Evolutionary conservation across 768 basidiomycete genomes (phyloP), one percentile per base, ranked within the genome.

Genomic region (Mycena venus): DNA sequence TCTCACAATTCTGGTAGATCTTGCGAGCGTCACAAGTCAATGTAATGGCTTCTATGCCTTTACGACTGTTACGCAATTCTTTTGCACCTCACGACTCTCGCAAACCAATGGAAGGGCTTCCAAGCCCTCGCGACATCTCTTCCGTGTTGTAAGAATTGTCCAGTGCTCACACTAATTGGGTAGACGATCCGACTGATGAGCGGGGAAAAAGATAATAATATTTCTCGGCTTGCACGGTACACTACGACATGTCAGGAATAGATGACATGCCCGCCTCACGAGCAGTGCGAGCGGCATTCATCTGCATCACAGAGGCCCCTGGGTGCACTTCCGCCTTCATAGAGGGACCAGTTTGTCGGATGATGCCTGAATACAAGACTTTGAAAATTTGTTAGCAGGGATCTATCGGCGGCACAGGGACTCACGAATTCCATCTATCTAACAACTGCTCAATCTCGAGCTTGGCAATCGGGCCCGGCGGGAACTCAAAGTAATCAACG

Each of bases 401-500:
- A 2, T n/a, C n/a, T 3, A 25, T 6, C 7, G 19, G n/a, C 29
- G 27, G n/a, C 12, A 8, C 6, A 10, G 4, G 0, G 1, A 55
- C 64, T 0, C 27, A 66, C 42, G 8, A 34, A 42, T 68, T 68
- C 66, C 66, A 68, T 19, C 19, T 32, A 21, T 68, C 66, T 2
- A 68, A 36, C 9, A 68, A 14, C 15, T 19, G 66, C 11, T 1
- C 53, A 3, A 73, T 23, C 9, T 55, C 49, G 4, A 5, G 21
- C 19, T 19, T 9, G 10, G 71, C 62, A 3, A 55, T 21, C 5
- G 76, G 73, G 2, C 76, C 73, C 11, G 78, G 73, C 7, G 71
- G 44, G 19, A 32, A 27, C 51, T 79, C 74, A 15, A 79, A 77
- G 38, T 59, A 73, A 40, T 77, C 64, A 3, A 79, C 42, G 4